These are phyloP conservation scores for Boletus reticulatus DNA, from an alignment of 768 basidiomycete genomes.

Conservation along the genomic window DNA sequence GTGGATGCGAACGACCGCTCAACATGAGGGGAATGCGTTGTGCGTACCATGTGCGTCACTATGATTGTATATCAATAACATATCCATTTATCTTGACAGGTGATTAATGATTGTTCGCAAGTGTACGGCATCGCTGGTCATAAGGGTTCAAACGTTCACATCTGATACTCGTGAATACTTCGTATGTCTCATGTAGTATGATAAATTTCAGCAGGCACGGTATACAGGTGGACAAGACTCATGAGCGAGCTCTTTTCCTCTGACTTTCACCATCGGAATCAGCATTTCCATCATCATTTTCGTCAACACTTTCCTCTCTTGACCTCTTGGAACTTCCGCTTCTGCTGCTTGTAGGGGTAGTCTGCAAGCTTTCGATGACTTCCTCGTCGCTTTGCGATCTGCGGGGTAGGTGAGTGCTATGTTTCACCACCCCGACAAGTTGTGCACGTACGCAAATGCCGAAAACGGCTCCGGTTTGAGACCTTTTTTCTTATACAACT, in stretches of 20 bases:
- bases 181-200: background rate
- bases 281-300: background rate
- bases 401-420: background rate
- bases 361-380: conserved; percentile 22
- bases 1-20: conserved; percentile 77
- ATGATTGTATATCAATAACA: conserved; percentile 5
- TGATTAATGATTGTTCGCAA: background rate
- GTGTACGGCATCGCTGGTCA: background rate
- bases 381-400: conserved; percentile 28
- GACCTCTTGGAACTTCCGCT: conserved; percentile 15
- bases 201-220: background rate
- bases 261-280: background rate
- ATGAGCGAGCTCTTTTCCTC: conserved; percentile 17
- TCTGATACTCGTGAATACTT: background rate
- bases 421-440: background rate
- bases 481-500: conserved; percentile 5
- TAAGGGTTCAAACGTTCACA: background rate
- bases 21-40: conserved; percentile 51
- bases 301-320: conserved; percentile 6
- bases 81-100: background rate
- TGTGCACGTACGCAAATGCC: conserved; percentile 20
- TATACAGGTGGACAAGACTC: background rate
- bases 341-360: conserved; percentile 21
- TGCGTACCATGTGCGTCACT: background rate
- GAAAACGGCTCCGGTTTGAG: conserved; percentile 19